These are phyloP conservation scores for Leccinum subrobustum DNA, from an alignment of 1,284 basidiomycete genomes.

Conservation along the genomic window DNA sequence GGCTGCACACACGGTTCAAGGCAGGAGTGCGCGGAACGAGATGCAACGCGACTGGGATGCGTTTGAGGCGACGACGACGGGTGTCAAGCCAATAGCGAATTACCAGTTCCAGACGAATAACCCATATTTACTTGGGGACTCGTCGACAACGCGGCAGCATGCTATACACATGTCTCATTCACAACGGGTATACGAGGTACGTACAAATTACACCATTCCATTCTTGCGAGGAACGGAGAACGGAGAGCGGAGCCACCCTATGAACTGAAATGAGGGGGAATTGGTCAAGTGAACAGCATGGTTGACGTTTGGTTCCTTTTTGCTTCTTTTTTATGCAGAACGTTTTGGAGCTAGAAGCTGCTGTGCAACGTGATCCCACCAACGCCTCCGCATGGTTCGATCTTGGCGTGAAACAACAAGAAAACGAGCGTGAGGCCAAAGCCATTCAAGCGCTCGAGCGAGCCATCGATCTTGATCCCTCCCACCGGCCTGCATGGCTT, in stretches of 20 bases:
- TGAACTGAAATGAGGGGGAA: background rate
- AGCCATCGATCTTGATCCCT: slow-evolving; percentile 80
- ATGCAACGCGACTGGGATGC: slow-evolving; percentile 85
- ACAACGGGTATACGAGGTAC: slow-evolving; percentile 58
- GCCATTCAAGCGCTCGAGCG: slow-evolving; percentile 86
- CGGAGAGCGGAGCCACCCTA: slow-evolving; percentile 6
- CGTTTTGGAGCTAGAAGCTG: slow-evolving; percentile 88
- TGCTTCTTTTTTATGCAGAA: slow-evolving; percentile 47
- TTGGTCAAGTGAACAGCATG: slow-evolving; percentile 7
- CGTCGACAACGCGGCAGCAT: slow-evolving; percentile 56
- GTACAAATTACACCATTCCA: slow-evolving; percentile 27
- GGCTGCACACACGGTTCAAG: slow-evolving; percentile 9
- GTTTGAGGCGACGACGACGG: slow-evolving; percentile 68
- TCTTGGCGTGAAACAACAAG: slow-evolving; percentile 96
- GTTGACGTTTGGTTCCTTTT: slow-evolving; percentile 15
- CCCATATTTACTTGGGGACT: slow-evolving; percentile 69
- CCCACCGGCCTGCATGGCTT: slow-evolving; percentile 81
- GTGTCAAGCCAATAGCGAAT: slow-evolving; percentile 54
- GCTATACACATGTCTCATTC: slow-evolving; percentile 45
- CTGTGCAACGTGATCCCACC: slow-evolving; percentile 76
- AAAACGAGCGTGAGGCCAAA: slow-evolving; percentile 93
- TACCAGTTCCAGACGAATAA: slow-evolving; percentile 85
- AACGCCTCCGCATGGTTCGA: slow-evolving; percentile 85
- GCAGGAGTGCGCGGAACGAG: slow-evolving; percentile 45
- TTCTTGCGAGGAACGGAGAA: slow-evolving; percentile 4